phyloP scores from a whole-genome alignment of 2,329 filamentous ascomycete species.

The Fusarium veterinarium region DNA sequence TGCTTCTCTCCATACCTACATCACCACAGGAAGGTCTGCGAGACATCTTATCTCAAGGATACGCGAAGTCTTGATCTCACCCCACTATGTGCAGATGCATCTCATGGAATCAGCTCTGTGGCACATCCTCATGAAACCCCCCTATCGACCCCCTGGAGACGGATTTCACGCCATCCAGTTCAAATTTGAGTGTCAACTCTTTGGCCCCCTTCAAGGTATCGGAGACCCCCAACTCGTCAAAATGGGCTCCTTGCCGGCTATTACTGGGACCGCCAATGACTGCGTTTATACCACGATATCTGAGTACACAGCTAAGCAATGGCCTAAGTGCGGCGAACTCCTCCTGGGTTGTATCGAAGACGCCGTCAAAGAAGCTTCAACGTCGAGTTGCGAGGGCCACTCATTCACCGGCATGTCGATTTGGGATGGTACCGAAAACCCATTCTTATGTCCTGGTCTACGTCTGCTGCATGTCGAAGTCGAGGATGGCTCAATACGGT shows the following conservation, averaged over 20 bases:
- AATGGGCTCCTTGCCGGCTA: slow-evolving; percentile 47
- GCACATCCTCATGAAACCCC: slow-evolving; percentile 49
- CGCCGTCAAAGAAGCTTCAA: slow-evolving; percentile 46
- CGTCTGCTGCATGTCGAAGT: slow-evolving; percentile 51
- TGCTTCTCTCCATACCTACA: slow-evolving; percentile 45
- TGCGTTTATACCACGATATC: slow-evolving; percentile 50
- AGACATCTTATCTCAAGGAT: slow-evolving; percentile 47
- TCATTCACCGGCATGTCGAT: slow-evolving; percentile 50
- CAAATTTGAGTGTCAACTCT: slow-evolving; percentile 51
- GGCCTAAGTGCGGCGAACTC: slow-evolving; percentile 48
- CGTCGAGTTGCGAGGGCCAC: slow-evolving; percentile 40
- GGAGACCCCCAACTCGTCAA: slow-evolving; percentile 46
- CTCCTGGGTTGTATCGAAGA: slow-evolving; percentile 49
- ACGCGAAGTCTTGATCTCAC: slow-evolving; percentile 47
- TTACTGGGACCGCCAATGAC: slow-evolving; percentile 51
- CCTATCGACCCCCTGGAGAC: slow-evolving; percentile 48
- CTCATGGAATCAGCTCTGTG: slow-evolving; percentile 53
- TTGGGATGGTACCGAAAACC: slow-evolving; percentile 49
- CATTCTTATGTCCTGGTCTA: slow-evolving; percentile 45
- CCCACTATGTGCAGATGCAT: slow-evolving; percentile 53
- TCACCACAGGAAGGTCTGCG: slow-evolving; percentile 47
- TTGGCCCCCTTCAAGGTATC: slow-evolving; percentile 45
- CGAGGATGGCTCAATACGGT: slow-evolving; percentile 47
- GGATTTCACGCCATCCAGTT: slow-evolving; percentile 52
- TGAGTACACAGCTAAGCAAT: slow-evolving; percentile 48